Evolutionary conservation across 345 rosid species (phyloP), one percentile per base, ranked within the genome.

Genomic region (Passiflora organensis): DNA sequence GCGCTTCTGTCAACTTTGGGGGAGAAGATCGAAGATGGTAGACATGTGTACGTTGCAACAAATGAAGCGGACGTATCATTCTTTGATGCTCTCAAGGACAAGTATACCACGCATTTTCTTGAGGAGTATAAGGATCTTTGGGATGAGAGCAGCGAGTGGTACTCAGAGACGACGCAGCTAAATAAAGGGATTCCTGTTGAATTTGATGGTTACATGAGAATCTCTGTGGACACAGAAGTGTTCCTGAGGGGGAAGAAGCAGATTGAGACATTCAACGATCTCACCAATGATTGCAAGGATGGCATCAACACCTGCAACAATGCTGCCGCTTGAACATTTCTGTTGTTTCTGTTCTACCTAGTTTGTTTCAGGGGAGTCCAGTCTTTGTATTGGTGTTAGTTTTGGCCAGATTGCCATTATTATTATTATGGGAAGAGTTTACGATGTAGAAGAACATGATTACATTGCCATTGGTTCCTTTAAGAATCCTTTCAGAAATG

Each of bases 191-290:
- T 72, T 55, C 89, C 93, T 0, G 95, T 91, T 0, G 91, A 91
- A 57, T 88, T 91, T 42, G 98, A 91, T 24, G 95, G 95, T 32
- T 91, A 91, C 75, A 88, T 88, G 96, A 86, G 86, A 51, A 88
- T 71, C 11, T 86, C 89, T 25, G 84, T 88, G 1, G 96, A 86
- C 59, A 86, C 98, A 4, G 94, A 91, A 77, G 89, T 91, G 39
- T 88, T 91, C 78, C 67, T 91, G 71, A 82, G 98, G 63, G 99
- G 94, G 48, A 91, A 88, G 78, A 91, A 81, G 80, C 98, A 89
- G 81, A 70, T 88, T 32, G 91, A 91, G 67, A 89, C 96, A 21
- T 89, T 89, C 79, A 84, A 86, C 10, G 95, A 82, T 62, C 95
- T 93, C 53, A 93, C 95, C 4, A 83, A 80, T 3, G 96, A 86